These are phyloP conservation scores for Fistulina hepatica DNA, from an alignment of 1,284 basidiomycete genomes.

Conservation along the genomic window DNA sequence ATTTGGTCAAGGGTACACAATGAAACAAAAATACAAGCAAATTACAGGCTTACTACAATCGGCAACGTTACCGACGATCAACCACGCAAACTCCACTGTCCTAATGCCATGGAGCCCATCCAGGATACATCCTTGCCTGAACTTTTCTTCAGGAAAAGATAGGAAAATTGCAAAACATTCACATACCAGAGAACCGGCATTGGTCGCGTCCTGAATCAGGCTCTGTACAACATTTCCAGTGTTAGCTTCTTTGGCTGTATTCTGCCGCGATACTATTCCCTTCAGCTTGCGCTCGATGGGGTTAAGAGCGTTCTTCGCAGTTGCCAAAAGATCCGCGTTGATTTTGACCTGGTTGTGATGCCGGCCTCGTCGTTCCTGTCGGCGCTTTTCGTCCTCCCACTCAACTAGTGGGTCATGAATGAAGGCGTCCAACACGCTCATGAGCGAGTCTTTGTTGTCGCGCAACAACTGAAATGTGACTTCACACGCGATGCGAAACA, in stretches of 20 bases:
- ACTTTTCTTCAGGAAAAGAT: slow-evolving; percentile 7
- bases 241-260: slow-evolving; percentile 47
- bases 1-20: too few species aligned
- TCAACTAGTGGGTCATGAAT: slow-evolving; percentile 97
- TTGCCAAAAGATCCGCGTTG: slow-evolving; percentile 42
- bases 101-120: slow-evolving; percentile 81
- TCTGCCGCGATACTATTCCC: slow-evolving; percentile 43
- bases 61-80: too few species aligned
- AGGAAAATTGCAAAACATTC: not conserved
- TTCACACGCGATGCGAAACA: slow-evolving; percentile 89
- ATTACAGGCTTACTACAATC: too few species aligned
- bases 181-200: slow-evolving; percentile 63
- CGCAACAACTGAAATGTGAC: slow-evolving; percentile 83
- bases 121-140: slow-evolving; percentile 71
- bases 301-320: slow-evolving; percentile 66
- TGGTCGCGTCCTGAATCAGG: slow-evolving; percentile 81
- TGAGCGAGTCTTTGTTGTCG: slow-evolving; percentile 87
- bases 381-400: slow-evolving; percentile 74
- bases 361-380: slow-evolving; percentile 28
- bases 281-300: slow-evolving; percentile 80
- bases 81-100: too few species aligned
- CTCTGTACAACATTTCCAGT: slow-evolving; percentile 83
- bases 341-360: slow-evolving; percentile 34
- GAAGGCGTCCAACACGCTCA: slow-evolving; percentile 96
- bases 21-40: too few species aligned